Base-by-base conservation (phyloP, 768 basidiomycete species). In the Boletus subcaerulescens region DNA sequence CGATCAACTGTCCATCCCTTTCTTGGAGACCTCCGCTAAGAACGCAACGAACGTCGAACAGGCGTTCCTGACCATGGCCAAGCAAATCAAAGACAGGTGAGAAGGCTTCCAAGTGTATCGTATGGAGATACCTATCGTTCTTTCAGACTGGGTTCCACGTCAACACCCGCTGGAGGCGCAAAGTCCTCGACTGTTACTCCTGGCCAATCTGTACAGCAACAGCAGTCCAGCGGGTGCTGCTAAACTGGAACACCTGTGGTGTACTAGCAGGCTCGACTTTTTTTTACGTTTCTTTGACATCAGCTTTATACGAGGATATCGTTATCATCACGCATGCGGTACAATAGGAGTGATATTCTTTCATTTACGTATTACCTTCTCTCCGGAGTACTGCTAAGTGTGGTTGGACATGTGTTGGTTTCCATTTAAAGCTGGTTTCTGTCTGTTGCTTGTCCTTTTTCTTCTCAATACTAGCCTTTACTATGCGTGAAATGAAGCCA, bases 1-100 rank as follows among this genome's bases (percentile, higher is more conserved):
- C 26, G 93, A 98, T 69, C 94, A 98, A 70, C 80, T 98, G 61
- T 81, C 80, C 57, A 88, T 99, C 63, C 88, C 93, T 45, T 98
- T 97, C 87, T 77, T 99, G 69, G 97, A 99, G 79, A 99, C 97
- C 13, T 93, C 91, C n/a, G 97, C 97, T 35, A 98, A 98, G 89
- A 93, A 91, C 65, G 93, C 95, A 50, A 95, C 94, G 58, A 97
- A 97, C 64, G 97, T 99, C 56, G 97, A 99, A 73, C 93, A 99
- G 74, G 95, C 97, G 6, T 99, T 99, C 84, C 86, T 98, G 80
- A 95, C 94, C 31, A 92, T 99, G 84, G 95, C 97, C 4, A 91
- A 96, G 79, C 91, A 93, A 74, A 93, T 93, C 70, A 93, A 93
- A 71, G 91, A 93, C 72, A 85, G 91, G 91, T 89, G 65, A 32